These are phyloP conservation scores for Fragosphaeria purpurea DNA, from an alignment of 2,329 filamentous ascomycete species.

Conservation along the genomic window DNA sequence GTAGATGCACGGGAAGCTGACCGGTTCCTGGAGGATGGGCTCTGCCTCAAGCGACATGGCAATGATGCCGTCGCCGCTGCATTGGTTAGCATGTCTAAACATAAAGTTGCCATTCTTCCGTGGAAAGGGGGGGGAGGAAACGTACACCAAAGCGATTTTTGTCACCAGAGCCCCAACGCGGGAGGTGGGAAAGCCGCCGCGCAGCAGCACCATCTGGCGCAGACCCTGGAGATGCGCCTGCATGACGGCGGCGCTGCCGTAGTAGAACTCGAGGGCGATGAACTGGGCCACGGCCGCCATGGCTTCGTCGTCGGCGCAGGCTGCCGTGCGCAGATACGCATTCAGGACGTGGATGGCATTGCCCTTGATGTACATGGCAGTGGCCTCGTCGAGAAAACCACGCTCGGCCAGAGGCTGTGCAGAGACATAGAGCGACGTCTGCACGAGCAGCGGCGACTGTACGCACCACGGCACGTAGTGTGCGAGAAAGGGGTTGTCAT, in stretches of 20 bases:
- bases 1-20: constrained; percentile 27
- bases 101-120: background rate
- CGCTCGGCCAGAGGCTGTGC: constrained; percentile 36
- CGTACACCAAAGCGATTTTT: constrained; percentile 40
- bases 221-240: constrained; percentile 36
- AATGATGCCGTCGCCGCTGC: constrained; percentile 34
- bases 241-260: constrained; percentile 32
- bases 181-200: constrained; percentile 36
- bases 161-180: constrained; percentile 36
- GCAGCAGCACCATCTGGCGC: constrained; percentile 35
- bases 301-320: constrained; percentile 27
- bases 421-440: constrained; percentile 35
- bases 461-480: constrained; percentile 34
- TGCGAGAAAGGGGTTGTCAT: constrained; percentile 31
- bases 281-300: constrained; percentile 35
- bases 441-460: constrained; percentile 33
- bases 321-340: constrained; percentile 26
- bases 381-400: constrained; percentile 29
- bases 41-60: constrained; percentile 33
- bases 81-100: background rate
- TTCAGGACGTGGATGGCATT: constrained; percentile 32
- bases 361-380: constrained; percentile 29
- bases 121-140: constrained; percentile 16
- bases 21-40: constrained; percentile 27
- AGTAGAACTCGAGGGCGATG: constrained; percentile 38